These are phyloP conservation scores for Pleurotus eryngii DNA, from an alignment of 768 basidiomycete species.

Conservation along the genomic window DNA sequence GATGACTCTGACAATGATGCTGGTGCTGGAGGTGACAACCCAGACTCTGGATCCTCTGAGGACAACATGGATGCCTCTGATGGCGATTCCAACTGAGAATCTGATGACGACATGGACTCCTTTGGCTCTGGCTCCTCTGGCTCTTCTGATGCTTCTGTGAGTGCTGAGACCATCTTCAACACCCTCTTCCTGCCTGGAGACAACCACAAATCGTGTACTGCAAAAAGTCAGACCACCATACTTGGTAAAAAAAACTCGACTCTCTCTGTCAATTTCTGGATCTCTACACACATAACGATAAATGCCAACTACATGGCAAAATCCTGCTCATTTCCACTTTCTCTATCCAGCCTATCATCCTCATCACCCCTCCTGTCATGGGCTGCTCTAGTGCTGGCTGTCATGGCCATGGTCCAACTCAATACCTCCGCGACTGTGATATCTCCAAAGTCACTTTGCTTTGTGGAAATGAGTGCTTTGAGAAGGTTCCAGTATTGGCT, in stretches of 20 bases:
- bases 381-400: slow-evolving; percentile 6
- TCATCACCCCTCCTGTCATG: neutral
- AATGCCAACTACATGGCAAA: neutral
- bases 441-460: slow-evolving; percentile 14
- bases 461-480: slow-evolving; percentile 4
- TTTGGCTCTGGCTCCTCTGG: neutral
- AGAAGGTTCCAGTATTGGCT: slow-evolving; percentile 12
- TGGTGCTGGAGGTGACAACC: no score
- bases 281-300: neutral
- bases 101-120: neutral
- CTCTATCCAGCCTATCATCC: neutral
- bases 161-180: no score
- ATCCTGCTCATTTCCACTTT: neutral
- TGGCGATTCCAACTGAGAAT: neutral
- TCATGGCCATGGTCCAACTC: neutral
- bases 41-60: neutral
- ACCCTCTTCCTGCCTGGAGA: no score
- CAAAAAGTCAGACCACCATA: neutral
- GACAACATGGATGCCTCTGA: neutral
- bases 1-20: neutral
- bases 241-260: neutral
- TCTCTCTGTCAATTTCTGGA: neutral
- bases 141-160: no score
- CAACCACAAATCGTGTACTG: no score
- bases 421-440: neutral